Base-by-base conservation (phyloP, 1,139 yeast species). In the Saccharomyces hybrid region DNA sequence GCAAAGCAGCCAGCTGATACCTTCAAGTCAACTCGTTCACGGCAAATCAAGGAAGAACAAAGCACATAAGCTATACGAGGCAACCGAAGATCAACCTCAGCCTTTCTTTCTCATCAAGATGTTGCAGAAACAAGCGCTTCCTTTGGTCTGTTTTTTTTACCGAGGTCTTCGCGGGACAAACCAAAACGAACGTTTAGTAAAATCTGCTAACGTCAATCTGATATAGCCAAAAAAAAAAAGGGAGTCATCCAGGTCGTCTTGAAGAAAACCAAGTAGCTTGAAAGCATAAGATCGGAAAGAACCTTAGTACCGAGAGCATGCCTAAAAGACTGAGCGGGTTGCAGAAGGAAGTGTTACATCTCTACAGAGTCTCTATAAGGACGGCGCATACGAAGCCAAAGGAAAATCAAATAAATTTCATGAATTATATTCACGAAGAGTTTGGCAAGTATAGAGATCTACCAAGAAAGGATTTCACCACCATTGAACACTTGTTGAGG, bases 401-500 rank as follows among this genome's bases (percentile, higher is more conserved):
- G 23, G 69, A 68, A 41, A 73, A 67, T 55, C 71, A 68, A 54
- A 59, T 57, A 7, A 70, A 73, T 55, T 75, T 75, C 55, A 53
- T 73, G 19, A 59, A 58, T n/a, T 74, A 63, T 56, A 66, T 71
- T 28, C 67, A 84, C 49, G 67, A 64, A 11, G 95, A 88, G 66
- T 93, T 93, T 67, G 73, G 68, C n/a, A 81, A 82, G 62, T 76
- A 84, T 68, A 73, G 75, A 50, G 63, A 70, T 32, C 70, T 91
- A 14, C 82, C 87, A 34, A 83, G 88, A 66, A 85, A 88, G 64
- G 96, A 88, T 64, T 91, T 91, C 68, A 78, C 85, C 41, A 88
- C 96, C 1, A 83, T 93, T 51, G 99, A 93, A 68, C 93, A 90
- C 71, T 74, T 93, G 49, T 70, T 93, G 44, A 75, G 99, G 55